A percentile compares a stretch with the other conserved stretches of the same genome.
These are phyloP conservation scores for Pichia sp. DNA, from an alignment of 1,139 yeast species.

Conservation along the genomic window DNA sequence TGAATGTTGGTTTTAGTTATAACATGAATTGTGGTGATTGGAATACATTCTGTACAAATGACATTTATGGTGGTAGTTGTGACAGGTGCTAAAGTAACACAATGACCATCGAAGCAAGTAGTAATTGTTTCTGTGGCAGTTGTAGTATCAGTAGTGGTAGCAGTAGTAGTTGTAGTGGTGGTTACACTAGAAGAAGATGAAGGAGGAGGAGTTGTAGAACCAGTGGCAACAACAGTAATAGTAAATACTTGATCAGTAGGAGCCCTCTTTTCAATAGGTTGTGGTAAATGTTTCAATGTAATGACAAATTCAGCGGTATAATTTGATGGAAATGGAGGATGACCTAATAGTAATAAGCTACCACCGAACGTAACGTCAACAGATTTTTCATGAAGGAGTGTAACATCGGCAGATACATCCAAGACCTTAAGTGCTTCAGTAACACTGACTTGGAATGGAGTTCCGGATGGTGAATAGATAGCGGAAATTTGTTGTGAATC, in stretches of 20 bases:
- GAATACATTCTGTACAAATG: constrained; percentile 13
- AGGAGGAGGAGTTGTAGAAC: too few relatives aligned
- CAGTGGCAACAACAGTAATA: constrained; percentile 20
- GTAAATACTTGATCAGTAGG: constrained; percentile 20
- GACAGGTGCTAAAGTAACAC: constrained; percentile 16
- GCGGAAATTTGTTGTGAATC: constrained; percentile 12
- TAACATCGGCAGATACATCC: constrained; percentile 13
- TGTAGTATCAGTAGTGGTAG: constrained; percentile 21
- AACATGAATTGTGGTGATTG: constrained; percentile 21
- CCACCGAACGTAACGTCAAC: constrained; percentile 12
- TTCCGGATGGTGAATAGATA: constrained; percentile 12
- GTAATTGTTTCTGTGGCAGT: constrained; percentile 29
- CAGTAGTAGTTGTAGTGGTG: constrained; percentile 14
- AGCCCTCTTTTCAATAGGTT: constrained; percentile 17
- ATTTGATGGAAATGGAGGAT: too few relatives aligned
- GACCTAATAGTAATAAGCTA: too few relatives aligned
- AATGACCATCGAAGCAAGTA: constrained; percentile 32
- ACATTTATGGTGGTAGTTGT: constrained; percentile 15
- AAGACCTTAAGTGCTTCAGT: constrained; percentile 7
- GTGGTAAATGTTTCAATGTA: constrained; percentile 14
- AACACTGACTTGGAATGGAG: constrained; percentile 7
- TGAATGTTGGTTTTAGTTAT: constrained; percentile 32
- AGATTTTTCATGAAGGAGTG: constrained; percentile 13
- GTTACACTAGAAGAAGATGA: constrained; percentile 15
- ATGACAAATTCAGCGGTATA: constrained; percentile 22